Evolutionary conservation across 1,284 basidiomycete genomes (phyloP).

Genomic region (Cutaneotrichosporon cutaneum): DNA sequence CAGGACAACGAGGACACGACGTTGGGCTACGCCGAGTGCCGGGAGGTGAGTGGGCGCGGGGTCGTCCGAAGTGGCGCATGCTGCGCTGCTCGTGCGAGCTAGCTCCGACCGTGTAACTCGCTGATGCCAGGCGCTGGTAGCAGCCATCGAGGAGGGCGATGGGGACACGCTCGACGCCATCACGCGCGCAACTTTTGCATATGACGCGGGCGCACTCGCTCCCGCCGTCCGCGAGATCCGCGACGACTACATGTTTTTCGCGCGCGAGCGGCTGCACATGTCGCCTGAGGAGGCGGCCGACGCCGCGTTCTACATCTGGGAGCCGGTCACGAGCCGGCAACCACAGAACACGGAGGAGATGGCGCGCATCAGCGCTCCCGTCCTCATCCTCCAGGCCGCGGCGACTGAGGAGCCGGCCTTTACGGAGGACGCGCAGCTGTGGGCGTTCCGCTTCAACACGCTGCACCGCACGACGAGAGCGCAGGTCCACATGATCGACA

Average conservation of each 20-base stretch:
- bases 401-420: background rate
- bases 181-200: conserved; percentile 28
- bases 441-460: conserved; percentile 13
- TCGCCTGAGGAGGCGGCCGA: conserved; percentile 8
- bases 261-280: conserved; percentile 16
- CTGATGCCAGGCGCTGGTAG: conserved; percentile 21
- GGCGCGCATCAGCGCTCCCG: conserved; percentile 13
- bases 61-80: too few species aligned
- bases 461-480: conserved; percentile 8
- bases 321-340: conserved; percentile 7
- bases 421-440: conserved; percentile 4
- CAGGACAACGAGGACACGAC: conserved; percentile 18
- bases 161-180: conserved; percentile 28
- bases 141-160: conserved; percentile 19
- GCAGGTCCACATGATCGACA: conserved; percentile 12
- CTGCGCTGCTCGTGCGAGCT: too few species aligned
- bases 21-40: conserved; percentile 26
- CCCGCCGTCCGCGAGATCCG: conserved; percentile 26
- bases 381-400: conserved; percentile 25
- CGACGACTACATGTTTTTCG: conserved; percentile 25
- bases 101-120: too few species aligned
- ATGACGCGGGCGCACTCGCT: conserved; percentile 17
- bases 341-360: conserved; percentile 10
- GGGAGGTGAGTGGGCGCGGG: conserved; percentile 24
- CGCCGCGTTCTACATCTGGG: conserved; percentile 20